Conservation (phyloP, 345 rosid species). For the Populus euphratica region DNA sequence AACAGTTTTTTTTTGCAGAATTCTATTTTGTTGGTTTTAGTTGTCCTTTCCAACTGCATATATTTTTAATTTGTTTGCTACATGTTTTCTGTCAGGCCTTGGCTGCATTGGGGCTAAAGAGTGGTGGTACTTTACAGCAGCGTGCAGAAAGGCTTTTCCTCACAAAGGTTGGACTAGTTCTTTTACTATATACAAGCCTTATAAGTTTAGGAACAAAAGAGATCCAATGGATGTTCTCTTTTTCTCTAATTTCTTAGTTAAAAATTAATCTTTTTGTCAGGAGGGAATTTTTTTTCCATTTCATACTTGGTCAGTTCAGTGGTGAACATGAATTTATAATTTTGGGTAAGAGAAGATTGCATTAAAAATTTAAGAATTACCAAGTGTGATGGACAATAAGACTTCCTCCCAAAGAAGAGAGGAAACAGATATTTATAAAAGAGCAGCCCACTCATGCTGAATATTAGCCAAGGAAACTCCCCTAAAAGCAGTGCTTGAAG, state of each 20-base stretch:
- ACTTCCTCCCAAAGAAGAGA: no score
- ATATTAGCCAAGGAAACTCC: no score
- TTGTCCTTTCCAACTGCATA: background rate
- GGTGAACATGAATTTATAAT: background rate
- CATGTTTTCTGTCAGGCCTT: constrained; percentile 50
- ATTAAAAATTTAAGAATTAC: no score
- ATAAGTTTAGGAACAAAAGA: background rate
- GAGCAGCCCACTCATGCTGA: no score
- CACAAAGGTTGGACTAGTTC: constrained; percentile 53
- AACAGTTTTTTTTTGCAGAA: background rate
- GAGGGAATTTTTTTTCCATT: background rate
- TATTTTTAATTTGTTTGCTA: background rate
- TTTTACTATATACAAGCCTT: background rate
- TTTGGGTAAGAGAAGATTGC: no score
- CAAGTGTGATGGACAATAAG: no score
- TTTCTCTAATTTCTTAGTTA: background rate
- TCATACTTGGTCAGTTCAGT: background rate
- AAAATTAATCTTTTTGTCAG: background rate
- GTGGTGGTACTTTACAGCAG: constrained; percentile 87
- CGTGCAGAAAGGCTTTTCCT: constrained; percentile 95
- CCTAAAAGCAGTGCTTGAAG: no score
- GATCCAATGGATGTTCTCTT: background rate
- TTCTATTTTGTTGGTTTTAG: background rate
- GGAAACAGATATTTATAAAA: no score
- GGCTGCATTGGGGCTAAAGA: constrained; percentile 82